Evolutionary conservation across 2,329 filamentous ascomycete genomes (phyloP).

Genomic region (Colletotrichum tamarilloi): DNA sequence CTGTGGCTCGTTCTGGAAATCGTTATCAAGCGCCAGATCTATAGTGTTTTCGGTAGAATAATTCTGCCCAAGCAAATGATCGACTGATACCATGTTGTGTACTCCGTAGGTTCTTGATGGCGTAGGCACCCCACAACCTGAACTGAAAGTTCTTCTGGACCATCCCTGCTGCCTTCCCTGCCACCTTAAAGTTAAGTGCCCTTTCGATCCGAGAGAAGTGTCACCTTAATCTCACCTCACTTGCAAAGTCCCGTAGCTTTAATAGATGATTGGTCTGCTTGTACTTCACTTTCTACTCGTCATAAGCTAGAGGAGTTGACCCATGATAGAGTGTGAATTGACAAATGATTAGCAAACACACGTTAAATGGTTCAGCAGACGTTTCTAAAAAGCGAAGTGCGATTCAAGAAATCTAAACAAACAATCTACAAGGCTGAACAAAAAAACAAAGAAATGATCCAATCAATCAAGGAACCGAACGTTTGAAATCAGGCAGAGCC

Average conservation of each 20-base stretch:
- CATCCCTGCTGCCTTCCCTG: background rate
- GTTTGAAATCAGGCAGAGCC: background rate
- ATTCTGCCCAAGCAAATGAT: background rate
- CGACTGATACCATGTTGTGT: background rate
- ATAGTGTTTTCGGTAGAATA: background rate
- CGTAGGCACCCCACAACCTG: background rate
- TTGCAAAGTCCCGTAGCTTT: background rate
- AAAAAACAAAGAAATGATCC: background rate
- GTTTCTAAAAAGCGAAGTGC: background rate
- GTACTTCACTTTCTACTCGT: background rate
- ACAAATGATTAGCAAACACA: background rate
- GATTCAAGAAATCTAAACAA: background rate
- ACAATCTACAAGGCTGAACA: background rate
- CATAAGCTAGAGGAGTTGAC: background rate
- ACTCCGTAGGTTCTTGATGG: background rate
- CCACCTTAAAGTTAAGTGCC: background rate
- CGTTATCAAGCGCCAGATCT: background rate
- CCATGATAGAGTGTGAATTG: too few relatives aligned
- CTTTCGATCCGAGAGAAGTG: background rate
- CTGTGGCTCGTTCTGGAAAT: background rate
- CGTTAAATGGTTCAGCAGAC: background rate
- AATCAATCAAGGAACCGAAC: background rate
- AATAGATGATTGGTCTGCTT: background rate
- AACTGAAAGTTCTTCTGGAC: too few relatives aligned
- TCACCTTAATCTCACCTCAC: background rate